Evolutionary conservation across 1,284 basidiomycete species (phyloP).

Genomic region (Pseudomicrostroma phylloplanum): DNA sequence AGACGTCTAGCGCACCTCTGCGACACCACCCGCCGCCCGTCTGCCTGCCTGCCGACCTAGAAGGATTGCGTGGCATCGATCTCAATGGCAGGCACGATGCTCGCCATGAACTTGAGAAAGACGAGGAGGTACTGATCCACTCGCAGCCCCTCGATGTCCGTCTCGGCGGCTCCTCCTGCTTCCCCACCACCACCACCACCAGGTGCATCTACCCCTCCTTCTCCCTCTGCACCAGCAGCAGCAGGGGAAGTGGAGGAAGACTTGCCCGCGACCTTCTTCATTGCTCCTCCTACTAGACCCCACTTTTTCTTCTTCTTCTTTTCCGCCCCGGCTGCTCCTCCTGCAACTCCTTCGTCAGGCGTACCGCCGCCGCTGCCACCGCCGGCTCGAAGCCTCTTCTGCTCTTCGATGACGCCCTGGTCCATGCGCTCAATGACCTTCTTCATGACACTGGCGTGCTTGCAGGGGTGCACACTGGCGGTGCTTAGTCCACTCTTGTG

Average conservation of each 20-base stretch:
- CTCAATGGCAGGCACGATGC: conserved; percentile 48
- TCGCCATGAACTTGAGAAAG: conserved; percentile 49
- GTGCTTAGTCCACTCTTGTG: conserved; percentile 64
- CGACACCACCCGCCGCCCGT: no score
- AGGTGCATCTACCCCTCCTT: no score
- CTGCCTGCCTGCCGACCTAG: background rate
- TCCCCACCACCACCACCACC: background rate
- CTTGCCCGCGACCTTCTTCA: conserved; percentile 63
- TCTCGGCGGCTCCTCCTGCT: conserved; percentile 13
- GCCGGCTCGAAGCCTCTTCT: conserved; percentile 48
- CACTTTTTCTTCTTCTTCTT: conserved; percentile 67
- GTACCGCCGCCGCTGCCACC: conserved; percentile 11
- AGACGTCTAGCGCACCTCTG: no score
- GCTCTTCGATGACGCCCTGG: conserved; percentile 53
- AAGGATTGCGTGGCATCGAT: conserved; percentile 41
- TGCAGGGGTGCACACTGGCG: conserved; percentile 89
- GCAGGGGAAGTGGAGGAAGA: background rate
- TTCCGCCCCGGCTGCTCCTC: conserved; percentile 42
- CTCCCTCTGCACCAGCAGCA: background rate
- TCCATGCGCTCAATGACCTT: conserved; percentile 99
- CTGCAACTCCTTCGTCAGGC: background rate
- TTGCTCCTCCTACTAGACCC: conserved; percentile 61
- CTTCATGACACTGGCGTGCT: conserved; percentile 98
- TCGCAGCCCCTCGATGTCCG: conserved; percentile 31
- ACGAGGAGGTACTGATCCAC: conserved; percentile 50